Conservation (phyloP, 1,284 basidiomycete species). For the Xerocomus minutiporus region DNA sequence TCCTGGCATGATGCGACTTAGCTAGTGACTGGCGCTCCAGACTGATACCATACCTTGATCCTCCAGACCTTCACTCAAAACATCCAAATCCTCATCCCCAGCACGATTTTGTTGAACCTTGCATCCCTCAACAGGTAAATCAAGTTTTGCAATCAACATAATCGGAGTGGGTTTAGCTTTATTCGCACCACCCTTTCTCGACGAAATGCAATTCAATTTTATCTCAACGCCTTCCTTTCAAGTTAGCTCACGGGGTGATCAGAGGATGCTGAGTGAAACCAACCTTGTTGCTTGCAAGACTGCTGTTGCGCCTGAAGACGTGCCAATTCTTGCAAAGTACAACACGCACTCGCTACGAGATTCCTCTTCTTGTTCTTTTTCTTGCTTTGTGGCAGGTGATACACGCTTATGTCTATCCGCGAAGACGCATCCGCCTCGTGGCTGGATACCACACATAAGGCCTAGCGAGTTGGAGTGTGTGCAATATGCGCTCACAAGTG, state of each 20-base stretch:
- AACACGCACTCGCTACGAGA: conserved; percentile 46
- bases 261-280: conserved; percentile 18
- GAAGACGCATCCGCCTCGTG: conserved; percentile 37
- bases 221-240: conserved; percentile 37
- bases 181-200: conserved; percentile 6
- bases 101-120: background rate
- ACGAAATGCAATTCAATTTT: conserved; percentile 19
- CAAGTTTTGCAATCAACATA: conserved; percentile 20
- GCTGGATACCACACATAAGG: conserved; percentile 30
- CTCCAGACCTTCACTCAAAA: conserved; percentile 4
- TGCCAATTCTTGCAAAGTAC: conserved; percentile 48
- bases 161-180: conserved; percentile 12
- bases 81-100: conserved; percentile 5
- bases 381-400: conserved; percentile 51
- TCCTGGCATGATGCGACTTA: conserved; percentile 5
- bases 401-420: conserved; percentile 49
- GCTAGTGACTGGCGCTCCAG: background rate
- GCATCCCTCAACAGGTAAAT: conserved; percentile 4
- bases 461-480: too few relatives aligned
- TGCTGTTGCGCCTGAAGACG: conserved; percentile 40
- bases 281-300: conserved; percentile 38
- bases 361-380: conserved; percentile 53
- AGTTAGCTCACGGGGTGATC: conserved; percentile 4
- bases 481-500: conserved; percentile 39
- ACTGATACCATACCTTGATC: conserved; percentile 8